phyloP scores from a whole-genome alignment of 331 rosid species.

The Saraca asoca region DNA sequence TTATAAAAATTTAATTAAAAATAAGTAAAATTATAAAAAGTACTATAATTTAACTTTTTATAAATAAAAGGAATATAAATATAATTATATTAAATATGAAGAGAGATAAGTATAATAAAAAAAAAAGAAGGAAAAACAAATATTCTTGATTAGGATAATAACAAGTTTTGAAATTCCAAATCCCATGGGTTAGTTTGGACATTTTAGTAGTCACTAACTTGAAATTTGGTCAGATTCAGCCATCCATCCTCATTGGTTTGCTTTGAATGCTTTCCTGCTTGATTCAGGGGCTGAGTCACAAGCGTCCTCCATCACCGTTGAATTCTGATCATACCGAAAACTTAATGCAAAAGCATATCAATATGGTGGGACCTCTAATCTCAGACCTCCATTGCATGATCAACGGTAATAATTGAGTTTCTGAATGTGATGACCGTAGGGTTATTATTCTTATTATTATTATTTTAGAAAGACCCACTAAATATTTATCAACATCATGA shows the following conservation, averaged over 20 bases:
- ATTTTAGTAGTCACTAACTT: constrained; percentile 24
- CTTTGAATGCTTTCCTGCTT: constrained; percentile 31
- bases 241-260: not conserved
- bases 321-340: constrained; percentile 21
- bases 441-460: constrained; percentile 35
- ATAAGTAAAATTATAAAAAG: too few species aligned
- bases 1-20: too few species aligned
- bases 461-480: constrained; percentile 32
- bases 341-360: constrained; percentile 29
- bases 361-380: constrained; percentile 34
- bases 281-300: constrained; percentile 41
- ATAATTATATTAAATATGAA: too few species aligned
- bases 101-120: too few species aligned
- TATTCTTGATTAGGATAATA: not conserved
- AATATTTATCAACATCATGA: constrained; percentile 60
- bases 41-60: too few species aligned
- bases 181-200: not conserved
- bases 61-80: too few species aligned
- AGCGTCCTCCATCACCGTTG: constrained; percentile 30
- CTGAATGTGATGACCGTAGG: constrained; percentile 30
- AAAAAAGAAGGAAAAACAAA: too few species aligned
- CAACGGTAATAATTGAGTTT: constrained; percentile 35
- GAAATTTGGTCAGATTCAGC: constrained; percentile 6
- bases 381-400: constrained; percentile 33
- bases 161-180: constrained; percentile 1